Evolutionary conservation across 2,329 filamentous ascomycete genomes (phyloP), one percentile per base, ranked within the genome.

Genomic region (Ciborinia camelliae): DNA sequence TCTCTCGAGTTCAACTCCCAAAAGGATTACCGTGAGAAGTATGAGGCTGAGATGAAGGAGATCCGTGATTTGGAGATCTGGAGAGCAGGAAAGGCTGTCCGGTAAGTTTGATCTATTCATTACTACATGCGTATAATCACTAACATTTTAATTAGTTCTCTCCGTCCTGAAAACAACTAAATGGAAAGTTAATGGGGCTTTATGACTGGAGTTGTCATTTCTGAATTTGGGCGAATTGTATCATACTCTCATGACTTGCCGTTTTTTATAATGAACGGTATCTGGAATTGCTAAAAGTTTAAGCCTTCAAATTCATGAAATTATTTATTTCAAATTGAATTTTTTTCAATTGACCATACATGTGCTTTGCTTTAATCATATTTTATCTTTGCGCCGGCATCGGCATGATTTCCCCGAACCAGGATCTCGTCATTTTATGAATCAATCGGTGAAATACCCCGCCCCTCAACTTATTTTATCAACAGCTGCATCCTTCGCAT

Each of bases 61-160:
- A 98, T 99, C 83, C 90, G 94, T 76, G 86, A 92, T 77, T 84
- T 99, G 76, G 95, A 99, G 87, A 99, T 99, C 87, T 99, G 95
- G 95, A 88, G 91, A 77, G 95, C 95, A 71, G 95, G 95, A 80
- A 98, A 97, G 89, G 91, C 95, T 75, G 95, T 99, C 76, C 90
- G 94, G 84, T 89, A 82, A 76, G 84, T 80, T 35, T 51, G 54
- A 15, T 35, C 32, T 23, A 41, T 30, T 18, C 39, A 62, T 52
- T 58, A 53, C 14, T 50, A n/a, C 18, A 55, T 37, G 20, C 52
- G 63, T 41, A 43, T 60, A 39, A 43, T 28, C 45, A 30, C 67
- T 68, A 66, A 73, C 62, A 48, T 64, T 58, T 64, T 64, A 64
- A 55, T 70, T 71, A 88, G 87, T 74, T 83, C 86, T 76, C 90